Evolutionary conservation across 2,329 filamentous ascomycete species (phyloP), one percentile per base, ranked within the genome.

Genomic region (Penicillium thymicola): DNA sequence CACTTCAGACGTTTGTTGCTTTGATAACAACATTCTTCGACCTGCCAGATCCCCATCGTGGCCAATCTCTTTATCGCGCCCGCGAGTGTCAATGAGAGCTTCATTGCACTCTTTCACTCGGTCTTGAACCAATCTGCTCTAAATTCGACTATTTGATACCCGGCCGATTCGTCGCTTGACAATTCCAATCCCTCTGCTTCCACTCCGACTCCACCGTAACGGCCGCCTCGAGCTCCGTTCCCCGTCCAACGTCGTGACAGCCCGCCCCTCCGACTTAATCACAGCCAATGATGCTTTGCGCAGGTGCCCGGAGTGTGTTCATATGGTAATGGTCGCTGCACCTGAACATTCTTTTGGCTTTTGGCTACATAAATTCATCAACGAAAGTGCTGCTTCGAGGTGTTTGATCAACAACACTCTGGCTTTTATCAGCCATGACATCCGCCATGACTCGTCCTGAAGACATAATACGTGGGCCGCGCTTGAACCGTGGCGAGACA

Each of bases 361-460:
- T 14, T 41, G 18, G 42, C 9, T 28, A 38, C 32, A 54, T 47
- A 30, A 14, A 30, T 30, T 40, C 41, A 11, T 42, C 30, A 16
- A 53, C 11, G 6, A 45, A 52, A 28, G 14, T 43, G 54, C n/a
- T 21, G 44, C 37, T 18, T 44, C 28, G 40, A 9, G 16, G 23
- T 53, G n/a, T 27, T 38, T 57, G 41, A 49, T 59, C 30, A 23
- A 51, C 18, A 47, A 37, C 25, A 28, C n/a, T 46, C 23, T 7
- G 40, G 36, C 36, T 27, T 23, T n/a, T 18, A 40, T 54, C 56
- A 50, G 58, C 38, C 48, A 69, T 71, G 68, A 61, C 73, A 56
- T 65, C 68, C 59, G 68, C 70, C 44, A 76, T 76, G 71, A 61
- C 63, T 54, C 72, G 72, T 51, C 64, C 70, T 42, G 75, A 76